Conservation (phyloP, 1,139 yeast species). For the Meyerozyma carpophila region DNA sequence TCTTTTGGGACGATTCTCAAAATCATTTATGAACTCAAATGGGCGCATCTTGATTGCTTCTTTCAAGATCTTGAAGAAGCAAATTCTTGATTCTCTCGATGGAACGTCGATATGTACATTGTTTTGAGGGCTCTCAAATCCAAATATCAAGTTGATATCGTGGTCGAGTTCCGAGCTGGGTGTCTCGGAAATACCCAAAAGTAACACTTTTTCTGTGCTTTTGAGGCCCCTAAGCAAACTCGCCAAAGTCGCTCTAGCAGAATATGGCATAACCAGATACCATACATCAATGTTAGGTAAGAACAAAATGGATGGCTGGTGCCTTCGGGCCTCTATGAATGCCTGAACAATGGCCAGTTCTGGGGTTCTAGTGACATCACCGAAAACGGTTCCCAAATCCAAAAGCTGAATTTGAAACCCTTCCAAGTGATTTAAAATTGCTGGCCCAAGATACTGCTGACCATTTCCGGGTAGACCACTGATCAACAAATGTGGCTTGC, state of each 20-base stretch:
- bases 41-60: conserved; percentile 66
- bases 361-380: conserved; percentile 78
- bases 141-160: conserved; percentile 47
- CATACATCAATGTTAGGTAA: conserved; percentile 83
- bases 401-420: conserved; percentile 86
- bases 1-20: conserved; percentile 46
- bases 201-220: conserved; percentile 67
- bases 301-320: conserved; percentile 81
- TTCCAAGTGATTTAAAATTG: conserved; percentile 76
- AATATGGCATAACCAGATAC: conserved; percentile 60
- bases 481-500: conserved; percentile 75
- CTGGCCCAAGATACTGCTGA: conserved; percentile 80
- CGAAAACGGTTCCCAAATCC: conserved; percentile 72
- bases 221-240: conserved; percentile 64
- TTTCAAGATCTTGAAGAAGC: conserved; percentile 54
- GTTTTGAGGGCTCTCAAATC: conserved; percentile 40
- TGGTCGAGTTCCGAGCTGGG: conserved; percentile 24
- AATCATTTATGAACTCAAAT: conserved; percentile 48
- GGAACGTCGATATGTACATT: conserved; percentile 41
- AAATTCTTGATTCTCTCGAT: conserved; percentile 35
- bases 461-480: conserved; percentile 82
- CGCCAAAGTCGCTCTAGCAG: conserved; percentile 68
- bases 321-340: conserved; percentile 83
- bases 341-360: conserved; percentile 84
- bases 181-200: conserved; percentile 72